Percentiles rank a stretch among this genome's conserved stretches.
Evolutionary conservation across 108 stramenopile species (phyloP).

Genomic region (Aureococcus anophagefferens): DNA sequence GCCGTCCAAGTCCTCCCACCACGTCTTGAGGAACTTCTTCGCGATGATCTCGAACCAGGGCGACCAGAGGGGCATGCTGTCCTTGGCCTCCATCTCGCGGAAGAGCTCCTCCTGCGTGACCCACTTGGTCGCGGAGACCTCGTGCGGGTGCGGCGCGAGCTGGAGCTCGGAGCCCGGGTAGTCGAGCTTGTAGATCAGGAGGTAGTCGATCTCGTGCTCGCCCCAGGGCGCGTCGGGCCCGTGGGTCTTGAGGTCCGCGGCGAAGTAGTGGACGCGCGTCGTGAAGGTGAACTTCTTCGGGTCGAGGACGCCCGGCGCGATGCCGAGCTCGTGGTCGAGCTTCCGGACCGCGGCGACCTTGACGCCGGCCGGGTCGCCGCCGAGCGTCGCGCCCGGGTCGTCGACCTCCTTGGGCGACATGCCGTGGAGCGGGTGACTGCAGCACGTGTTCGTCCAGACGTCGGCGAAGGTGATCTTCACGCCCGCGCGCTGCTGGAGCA

Average conservation of each 20-base stretch:
- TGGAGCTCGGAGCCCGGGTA: constrained; percentile 45
- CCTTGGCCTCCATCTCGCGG: constrained; percentile 56
- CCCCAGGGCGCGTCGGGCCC: constrained; percentile 79
- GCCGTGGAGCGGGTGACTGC: constrained; percentile 87
- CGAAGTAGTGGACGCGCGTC: constrained; percentile 95
- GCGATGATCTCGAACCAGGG: constrained; percentile 84
- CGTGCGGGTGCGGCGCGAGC: constrained; percentile 74
- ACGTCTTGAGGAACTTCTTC: constrained; percentile 38
- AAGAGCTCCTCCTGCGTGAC: constrained; percentile 52
- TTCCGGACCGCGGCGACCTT: constrained; percentile 93
- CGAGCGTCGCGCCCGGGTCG: constrained; percentile 42
- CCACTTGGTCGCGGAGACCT: constrained; percentile 71
- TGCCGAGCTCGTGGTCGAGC: constrained; percentile 90
- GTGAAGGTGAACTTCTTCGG: constrained; percentile 73
- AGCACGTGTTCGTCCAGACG: constrained; percentile 99
- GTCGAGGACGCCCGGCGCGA: constrained; percentile 48
- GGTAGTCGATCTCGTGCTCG: constrained; percentile 98
- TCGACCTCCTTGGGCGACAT: constrained; percentile 72
- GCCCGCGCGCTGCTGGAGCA: constrained; percentile 86
- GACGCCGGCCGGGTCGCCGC: constrained; percentile 69
- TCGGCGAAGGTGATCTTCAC: constrained; percentile 96
- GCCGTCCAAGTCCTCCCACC: not conserved
- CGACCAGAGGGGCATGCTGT: constrained; percentile 51
- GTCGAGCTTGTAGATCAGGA: constrained; percentile 65
- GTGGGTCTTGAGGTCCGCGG: constrained; percentile 78